Percentiles rank a stretch among this genome's conserved stretches.
Conservation (phyloP, 1,284 basidiomycete genomes). For the Puccinia triticina region DNA sequence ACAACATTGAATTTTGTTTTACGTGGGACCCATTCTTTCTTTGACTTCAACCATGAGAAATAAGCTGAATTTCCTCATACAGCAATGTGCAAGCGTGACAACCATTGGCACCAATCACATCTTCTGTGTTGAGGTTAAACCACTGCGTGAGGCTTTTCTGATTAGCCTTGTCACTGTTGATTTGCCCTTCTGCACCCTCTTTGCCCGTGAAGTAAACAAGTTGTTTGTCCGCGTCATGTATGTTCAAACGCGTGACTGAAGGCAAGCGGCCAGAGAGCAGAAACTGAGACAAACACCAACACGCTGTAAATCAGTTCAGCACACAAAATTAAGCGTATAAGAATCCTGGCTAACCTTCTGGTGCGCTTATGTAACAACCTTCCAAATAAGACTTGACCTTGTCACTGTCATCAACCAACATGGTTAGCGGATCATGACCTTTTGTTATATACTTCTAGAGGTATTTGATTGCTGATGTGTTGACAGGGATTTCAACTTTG, state of each 20-base stretch:
- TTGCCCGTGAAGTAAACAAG: background rate
- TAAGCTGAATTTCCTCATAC: background rate
- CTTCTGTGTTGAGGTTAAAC: background rate
- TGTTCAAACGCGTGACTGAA: background rate
- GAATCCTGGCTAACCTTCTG: no score
- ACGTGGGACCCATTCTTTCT: background rate
- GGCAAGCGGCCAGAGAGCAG: background rate
- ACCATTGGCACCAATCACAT: background rate
- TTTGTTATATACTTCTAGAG: no score
- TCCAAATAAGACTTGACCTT: no score
- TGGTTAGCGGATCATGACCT: no score
- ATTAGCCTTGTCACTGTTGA: background rate
- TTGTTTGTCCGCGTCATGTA: constrained; percentile 9
- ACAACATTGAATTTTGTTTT: background rate
- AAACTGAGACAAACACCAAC: background rate
- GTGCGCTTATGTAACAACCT: no score
- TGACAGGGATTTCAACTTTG: no score
- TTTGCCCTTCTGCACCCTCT: no score
- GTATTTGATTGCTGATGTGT: no score
- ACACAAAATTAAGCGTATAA: no score
- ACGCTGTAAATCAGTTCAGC: no score
- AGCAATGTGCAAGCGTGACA: background rate
- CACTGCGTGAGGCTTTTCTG: background rate
- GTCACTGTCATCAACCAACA: no score
- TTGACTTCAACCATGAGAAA: background rate